These are phyloP conservation scores for Claviceps sp. DNA, from an alignment of 2,329 filamentous ascomycete genomes.

Conservation along the genomic window DNA sequence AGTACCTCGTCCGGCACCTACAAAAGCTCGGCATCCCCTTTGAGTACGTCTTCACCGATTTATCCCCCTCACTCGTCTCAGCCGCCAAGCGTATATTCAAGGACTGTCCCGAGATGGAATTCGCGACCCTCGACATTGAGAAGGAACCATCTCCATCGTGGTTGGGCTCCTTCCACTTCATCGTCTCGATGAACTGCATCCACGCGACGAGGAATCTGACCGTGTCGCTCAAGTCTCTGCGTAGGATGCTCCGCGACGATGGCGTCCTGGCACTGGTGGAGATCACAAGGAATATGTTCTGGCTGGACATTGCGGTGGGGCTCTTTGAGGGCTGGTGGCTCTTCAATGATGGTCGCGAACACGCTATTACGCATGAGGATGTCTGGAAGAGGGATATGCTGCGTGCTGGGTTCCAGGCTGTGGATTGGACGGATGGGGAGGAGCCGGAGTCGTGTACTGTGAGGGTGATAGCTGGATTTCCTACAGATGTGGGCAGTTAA, in stretches of 20 bases:
- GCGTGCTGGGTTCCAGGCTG: conserved; percentile 8
- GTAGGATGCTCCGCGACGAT: conserved; percentile 6
- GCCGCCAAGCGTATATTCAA: conserved; percentile 5
- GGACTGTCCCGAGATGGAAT: conserved; percentile 7
- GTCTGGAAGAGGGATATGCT: conserved; percentile 7
- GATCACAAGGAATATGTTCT: conserved; percentile 9
- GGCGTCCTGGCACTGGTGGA: conserved; percentile 9
- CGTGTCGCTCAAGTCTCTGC: conserved; percentile 8
- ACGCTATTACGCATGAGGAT: conserved; percentile 6
- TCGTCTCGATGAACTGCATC: conserved; percentile 22
- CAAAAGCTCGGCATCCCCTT: conserved; percentile 18
- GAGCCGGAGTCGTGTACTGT: background rate
- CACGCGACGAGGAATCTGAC: conserved; percentile 19
- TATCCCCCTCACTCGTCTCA: conserved; percentile 13
- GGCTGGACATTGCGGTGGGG: conserved; percentile 20
- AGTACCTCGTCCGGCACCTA: conserved; percentile 15
- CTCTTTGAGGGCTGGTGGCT: conserved; percentile 24
- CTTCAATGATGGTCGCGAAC: conserved; percentile 9
- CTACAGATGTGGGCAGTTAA: background rate
- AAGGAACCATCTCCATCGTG: conserved; percentile 7
- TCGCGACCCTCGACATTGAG: conserved; percentile 8
- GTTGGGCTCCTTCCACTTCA: conserved; percentile 14
- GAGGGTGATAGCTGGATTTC: background rate
- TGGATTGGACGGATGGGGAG: conserved; percentile 11
- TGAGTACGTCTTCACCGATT: conserved; percentile 27